Evolutionary conservation across 2,329 filamentous ascomycete species (phyloP), one percentile per base, ranked within the genome.

Genomic region (Aspergillus ochraceoroseus): DNA sequence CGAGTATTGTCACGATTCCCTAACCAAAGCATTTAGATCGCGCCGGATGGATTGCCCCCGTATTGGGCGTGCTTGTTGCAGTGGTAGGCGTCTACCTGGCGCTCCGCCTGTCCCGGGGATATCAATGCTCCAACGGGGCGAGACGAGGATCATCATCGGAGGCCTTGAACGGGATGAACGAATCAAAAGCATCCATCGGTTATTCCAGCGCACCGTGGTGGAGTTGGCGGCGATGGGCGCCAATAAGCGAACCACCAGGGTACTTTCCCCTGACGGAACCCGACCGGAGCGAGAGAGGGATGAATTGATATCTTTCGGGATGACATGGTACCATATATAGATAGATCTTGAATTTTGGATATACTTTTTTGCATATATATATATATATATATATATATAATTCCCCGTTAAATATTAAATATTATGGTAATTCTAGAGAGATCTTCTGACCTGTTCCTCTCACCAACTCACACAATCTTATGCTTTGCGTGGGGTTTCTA

Each of bases 221-320:
- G 61, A 48, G 57, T 41, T 61, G 51, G 56, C 53, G 48, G 9
- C 49, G 57, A 41, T 63, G 58, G 59, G 47, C 34, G 22, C 32
- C 30, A 4, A 32, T 37, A 9, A 26, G 40, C 17, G 49, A 53
- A 18, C 37, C 32, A 13, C 17, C 46, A 19, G 47, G 47, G 9
- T 61, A 63, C 32, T 53, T 56, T 32, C 54, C 59, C 6, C 49
- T 62, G 37, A 29, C 45, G 8, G 58, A 61, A 43, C 30, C 15
- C 15, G 11, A 22, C 9, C 19, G 26, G 31, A 15, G 19, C 18
- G 20, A 30, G 11, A 31, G 25, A 19, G 20, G 22, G 7, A 8
- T 17, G 18, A 9, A 22, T 25, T 31, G 12, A 41, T 13, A 30
- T 9, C n/a, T 13, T n/a, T 1, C 15, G 26, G 6, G 26, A 14